These are phyloP conservation scores for Trichoderma asperellum DNA, from an alignment of 2,329 filamentous ascomycete genomes.

Conservation along the genomic window DNA sequence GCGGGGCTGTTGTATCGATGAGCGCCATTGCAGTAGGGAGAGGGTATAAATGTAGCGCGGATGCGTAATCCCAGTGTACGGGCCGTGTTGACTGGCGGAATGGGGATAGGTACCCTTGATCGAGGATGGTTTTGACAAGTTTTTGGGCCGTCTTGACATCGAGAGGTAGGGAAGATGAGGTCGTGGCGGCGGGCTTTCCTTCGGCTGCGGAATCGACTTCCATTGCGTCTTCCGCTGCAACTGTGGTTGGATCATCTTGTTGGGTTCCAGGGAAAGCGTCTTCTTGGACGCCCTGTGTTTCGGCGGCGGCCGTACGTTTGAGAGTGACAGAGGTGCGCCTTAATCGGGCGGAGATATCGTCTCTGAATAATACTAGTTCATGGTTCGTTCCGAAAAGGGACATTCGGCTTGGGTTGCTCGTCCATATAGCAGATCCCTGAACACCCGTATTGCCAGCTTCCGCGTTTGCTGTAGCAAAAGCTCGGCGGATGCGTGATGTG, in stretches of 20 bases:
- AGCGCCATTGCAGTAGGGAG: slow-evolving; percentile 83
- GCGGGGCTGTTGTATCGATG: slow-evolving; percentile 77
- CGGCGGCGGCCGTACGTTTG: slow-evolving; percentile 47
- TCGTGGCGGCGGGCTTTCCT: slow-evolving; percentile 30
- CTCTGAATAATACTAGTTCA: slow-evolving; percentile 84
- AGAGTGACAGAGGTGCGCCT: slow-evolving; percentile 76
- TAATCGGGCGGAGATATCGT: slow-evolving; percentile 81
- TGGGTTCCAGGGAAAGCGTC: not conserved
- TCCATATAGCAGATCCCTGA: slow-evolving; percentile 72
- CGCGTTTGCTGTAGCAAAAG: slow-evolving; percentile 76
- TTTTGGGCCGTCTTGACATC: slow-evolving; percentile 68
- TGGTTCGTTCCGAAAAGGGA: slow-evolving; percentile 85
- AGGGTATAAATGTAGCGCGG: slow-evolving; percentile 80
- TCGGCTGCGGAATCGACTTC: slow-evolving; percentile 45
- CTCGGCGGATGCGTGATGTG: slow-evolving; percentile 81
- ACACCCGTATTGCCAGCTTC: slow-evolving; percentile 57
- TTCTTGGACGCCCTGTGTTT: slow-evolving; percentile 35
- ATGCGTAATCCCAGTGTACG: slow-evolving; percentile 85
- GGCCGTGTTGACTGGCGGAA: slow-evolving; percentile 81
- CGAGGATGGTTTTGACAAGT: slow-evolving; percentile 87
- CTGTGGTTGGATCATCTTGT: slow-evolving; percentile 27
- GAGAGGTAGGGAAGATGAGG: slow-evolving; percentile 41
- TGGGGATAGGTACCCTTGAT: slow-evolving; percentile 86
- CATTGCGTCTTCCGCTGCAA: slow-evolving; percentile 41
- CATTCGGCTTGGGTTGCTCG: slow-evolving; percentile 81